These are phyloP conservation scores for Fusarium transvaalense DNA, from an alignment of 2,329 filamentous ascomycete species.

Conservation along the genomic window DNA sequence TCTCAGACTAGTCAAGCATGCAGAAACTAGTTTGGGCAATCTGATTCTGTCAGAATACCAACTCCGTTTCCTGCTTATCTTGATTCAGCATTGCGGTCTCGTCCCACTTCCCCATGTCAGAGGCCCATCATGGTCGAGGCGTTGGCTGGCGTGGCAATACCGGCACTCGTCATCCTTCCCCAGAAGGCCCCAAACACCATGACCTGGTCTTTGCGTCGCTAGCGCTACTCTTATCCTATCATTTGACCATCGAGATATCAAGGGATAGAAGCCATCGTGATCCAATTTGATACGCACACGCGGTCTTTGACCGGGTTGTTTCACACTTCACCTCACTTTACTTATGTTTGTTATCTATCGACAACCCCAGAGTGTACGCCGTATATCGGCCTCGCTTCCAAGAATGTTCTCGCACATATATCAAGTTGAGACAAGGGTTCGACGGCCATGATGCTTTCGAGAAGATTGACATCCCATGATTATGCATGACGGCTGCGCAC, in stretches of 20 bases:
- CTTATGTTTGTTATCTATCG: conserved; percentile 18
- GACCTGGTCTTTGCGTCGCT: conserved; percentile 27
- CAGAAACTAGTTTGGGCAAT: not conserved
- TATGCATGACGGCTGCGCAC: conserved; percentile 10
- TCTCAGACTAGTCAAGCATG: not conserved
- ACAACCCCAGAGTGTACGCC: conserved; percentile 28
- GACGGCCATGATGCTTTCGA: conserved; percentile 7
- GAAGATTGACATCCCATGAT: conserved; percentile 6
- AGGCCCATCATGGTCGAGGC: conserved; percentile 28
- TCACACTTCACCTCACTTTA: not conserved
- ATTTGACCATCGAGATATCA: conserved; percentile 37
- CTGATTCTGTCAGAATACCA: conserved; percentile 22
- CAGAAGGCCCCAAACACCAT: conserved; percentile 34
- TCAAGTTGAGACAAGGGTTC: not conserved
- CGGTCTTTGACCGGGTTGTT: conserved; percentile 6
- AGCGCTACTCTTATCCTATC: conserved; percentile 31
- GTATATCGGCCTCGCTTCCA: conserved; percentile 3
- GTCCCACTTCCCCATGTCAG: conserved; percentile 33
- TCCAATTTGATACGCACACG: conserved; percentile 17
- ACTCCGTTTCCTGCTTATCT: conserved; percentile 14
- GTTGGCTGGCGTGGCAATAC: conserved; percentile 26
- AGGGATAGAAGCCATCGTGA: conserved; percentile 18
- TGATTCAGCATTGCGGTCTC: conserved; percentile 15
- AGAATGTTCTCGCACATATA: conserved; percentile 4
- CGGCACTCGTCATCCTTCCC: conserved; percentile 33